Evolutionary conservation across 192 early-diverging fungal species (phyloP).

Genomic region (Entomortierella chlamydospora): DNA sequence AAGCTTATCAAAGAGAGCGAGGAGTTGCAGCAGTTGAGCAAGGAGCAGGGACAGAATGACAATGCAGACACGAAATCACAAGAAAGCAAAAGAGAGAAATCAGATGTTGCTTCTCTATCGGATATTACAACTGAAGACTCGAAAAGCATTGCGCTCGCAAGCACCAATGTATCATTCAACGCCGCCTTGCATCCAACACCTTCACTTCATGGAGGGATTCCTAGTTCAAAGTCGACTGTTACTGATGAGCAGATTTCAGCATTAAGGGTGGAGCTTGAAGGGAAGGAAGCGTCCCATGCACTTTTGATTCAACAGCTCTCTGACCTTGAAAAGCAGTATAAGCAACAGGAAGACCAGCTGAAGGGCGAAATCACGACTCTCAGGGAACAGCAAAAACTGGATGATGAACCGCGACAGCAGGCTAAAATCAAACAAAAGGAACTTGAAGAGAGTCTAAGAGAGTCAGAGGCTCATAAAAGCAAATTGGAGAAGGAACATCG

Average conservation of each 20-base stretch:
- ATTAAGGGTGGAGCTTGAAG: slow-evolving; percentile 21
- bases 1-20: slow-evolving; percentile 25
- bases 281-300: slow-evolving; percentile 32
- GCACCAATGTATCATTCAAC: background rate
- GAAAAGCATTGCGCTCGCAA: background rate
- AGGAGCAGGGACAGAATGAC: background rate
- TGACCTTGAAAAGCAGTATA: slow-evolving; percentile 40
- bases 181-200: background rate
- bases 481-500: slow-evolving; percentile 50
- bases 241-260: slow-evolving; percentile 33
- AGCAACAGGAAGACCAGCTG: slow-evolving; percentile 33
- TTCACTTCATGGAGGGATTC: background rate
- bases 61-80: background rate
- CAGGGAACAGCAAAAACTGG: slow-evolving; percentile 45
- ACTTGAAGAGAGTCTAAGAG: slow-evolving; percentile 40
- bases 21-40: slow-evolving; percentile 16
- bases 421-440: slow-evolving; percentile 44
- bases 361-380: slow-evolving; percentile 26
- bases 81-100: slow-evolving; percentile 3
- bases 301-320: slow-evolving; percentile 30
- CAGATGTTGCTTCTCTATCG: background rate
- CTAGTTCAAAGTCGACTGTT: background rate
- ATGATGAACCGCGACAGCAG: slow-evolving; percentile 50
- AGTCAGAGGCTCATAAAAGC: slow-evolving; percentile 35
- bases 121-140: background rate